Conservation (phyloP, 2,329 filamentous ascomycete species). For the Colletotrichum trifolii region DNA sequence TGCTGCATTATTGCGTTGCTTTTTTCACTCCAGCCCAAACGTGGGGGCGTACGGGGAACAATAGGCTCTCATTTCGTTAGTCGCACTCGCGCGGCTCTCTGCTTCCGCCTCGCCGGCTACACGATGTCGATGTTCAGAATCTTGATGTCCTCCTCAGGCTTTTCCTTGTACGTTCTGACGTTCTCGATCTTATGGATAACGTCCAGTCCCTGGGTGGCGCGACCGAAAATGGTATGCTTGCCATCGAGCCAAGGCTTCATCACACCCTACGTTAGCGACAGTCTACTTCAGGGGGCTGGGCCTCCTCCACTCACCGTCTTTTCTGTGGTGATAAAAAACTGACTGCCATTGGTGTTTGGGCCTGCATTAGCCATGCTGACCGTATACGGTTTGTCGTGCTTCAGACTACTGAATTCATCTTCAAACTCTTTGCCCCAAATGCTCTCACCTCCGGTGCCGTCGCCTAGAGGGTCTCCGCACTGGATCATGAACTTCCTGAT, state of each 20-base stretch:
- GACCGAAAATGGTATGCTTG: conserved; percentile 96
- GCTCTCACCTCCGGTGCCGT: conserved; percentile 89
- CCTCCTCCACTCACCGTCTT: conserved; percentile 75
- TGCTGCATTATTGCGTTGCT: conserved; percentile 28
- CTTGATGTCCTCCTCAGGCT: conserved; percentile 96
- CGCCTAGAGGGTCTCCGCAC: conserved; percentile 83
- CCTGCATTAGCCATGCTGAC: conserved; percentile 98
- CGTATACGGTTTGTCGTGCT: conserved; percentile 96
- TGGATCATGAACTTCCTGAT: conserved; percentile 99
- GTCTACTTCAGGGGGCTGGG: not conserved
- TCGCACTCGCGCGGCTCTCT: conserved; percentile 3
- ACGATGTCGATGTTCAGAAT: conserved; percentile 85
- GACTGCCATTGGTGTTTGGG: conserved; percentile 92
- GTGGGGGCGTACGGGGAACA: conserved; percentile 16
- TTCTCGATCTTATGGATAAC: conserved; percentile 98
- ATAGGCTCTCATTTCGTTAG: conserved; percentile 16
- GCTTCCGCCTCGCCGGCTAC: conserved; percentile 45
- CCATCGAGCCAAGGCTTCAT: conserved; percentile 87
- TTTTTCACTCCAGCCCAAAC: conserved; percentile 26
- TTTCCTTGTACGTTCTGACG: conserved; percentile 85
- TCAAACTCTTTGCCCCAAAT: conserved; percentile 95
- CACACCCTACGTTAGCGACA: conserved; percentile 23
- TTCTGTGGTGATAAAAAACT: conserved; percentile 99
- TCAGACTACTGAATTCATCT: conserved; percentile 91
- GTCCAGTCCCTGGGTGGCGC: conserved; percentile 89